A percentile compares a stretch with the other conserved stretches of the same genome.
These are phyloP conservation scores for Alloteropsis angusta DNA, from an alignment of 202 grass and related monocot genomes.

Conservation along the genomic window DNA sequence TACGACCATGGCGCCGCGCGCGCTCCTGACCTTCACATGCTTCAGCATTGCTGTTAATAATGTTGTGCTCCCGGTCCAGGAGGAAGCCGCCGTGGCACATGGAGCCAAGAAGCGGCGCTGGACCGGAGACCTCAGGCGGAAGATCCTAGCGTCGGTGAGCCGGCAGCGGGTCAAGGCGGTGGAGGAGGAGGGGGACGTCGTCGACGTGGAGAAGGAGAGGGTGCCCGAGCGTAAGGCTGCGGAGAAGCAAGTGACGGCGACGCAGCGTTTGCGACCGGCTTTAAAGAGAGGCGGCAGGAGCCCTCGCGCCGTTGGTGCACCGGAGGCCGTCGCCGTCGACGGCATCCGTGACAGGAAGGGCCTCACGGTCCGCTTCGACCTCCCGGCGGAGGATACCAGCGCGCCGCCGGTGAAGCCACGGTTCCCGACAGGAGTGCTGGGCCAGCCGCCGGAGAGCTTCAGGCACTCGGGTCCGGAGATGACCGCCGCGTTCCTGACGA, in stretches of 20 bases:
- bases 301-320: neutral
- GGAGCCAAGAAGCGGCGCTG: neutral
- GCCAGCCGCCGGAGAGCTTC: neutral
- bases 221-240: neutral
- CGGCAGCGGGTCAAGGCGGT: neutral
- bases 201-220: neutral
- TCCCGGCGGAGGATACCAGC: neutral
- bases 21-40: neutral
- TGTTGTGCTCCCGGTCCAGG: neutral
- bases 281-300: neutral
- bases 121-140: neutral
- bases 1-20: neutral
- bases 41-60: neutral
- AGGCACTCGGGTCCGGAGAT: neutral
- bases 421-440: neutral
- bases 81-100: neutral
- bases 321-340: neutral
- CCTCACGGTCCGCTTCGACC: neutral
- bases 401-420: neutral
- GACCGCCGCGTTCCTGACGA: neutral
- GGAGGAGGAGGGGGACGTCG: neutral
- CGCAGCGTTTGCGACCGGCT: neutral
- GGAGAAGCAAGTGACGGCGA: neutral
- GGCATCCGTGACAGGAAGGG: neutral
- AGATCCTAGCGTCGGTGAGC: neutral